Base-by-base conservation (phyloP, 2,329 filamentous ascomycete species). In the Talaromyces sp. region DNA sequence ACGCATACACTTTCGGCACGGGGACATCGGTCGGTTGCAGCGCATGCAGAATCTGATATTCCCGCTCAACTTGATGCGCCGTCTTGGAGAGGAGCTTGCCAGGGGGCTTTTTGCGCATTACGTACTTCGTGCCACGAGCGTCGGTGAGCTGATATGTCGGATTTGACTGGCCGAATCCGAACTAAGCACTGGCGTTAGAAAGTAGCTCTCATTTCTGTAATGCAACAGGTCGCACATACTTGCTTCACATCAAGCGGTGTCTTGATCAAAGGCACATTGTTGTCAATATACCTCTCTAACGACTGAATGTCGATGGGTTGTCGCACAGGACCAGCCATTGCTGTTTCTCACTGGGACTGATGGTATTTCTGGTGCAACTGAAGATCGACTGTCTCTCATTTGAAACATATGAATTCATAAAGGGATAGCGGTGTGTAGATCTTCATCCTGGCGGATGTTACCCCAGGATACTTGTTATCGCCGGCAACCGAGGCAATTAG, bases 101-200 rank as follows among this genome's bases (percentile, higher is more conserved):
- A n/a, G 95, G 94, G 0, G 95, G 95, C 81, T 98, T 98, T 86
- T 99, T 98, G 76, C 95, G 92, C 82, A 98, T 86, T 39, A 99
- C 95, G 80, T 89, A 97, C 74, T 89, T 88, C 70, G 82, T 78
- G 60, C 88, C 87, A 74, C 88, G 84, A 69, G 87, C 83, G 61
- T 88, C 88, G 16, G 89, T 96, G 73, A 98, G 84, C 73, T 94
- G 92, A 81, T 98, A 99, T 2, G 95, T 99, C 52, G 95, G 95
- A 76, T 98, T 99, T 66, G 92, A 97, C 81, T 98, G 95, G 66
- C 95, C 95, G 77, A 96, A 98, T 72, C 93, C 92, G 76, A 98
- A 99, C 91, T 98, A 73, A 8, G 1, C 37, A 9, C n/a, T 8
- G 19, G 7, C 10, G 3, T 59, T 59, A 45, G 8, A 22, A 31